Base-by-base conservation (phyloP, 257 asterid genomes). In the Haberlea rhodopensis region DNA sequence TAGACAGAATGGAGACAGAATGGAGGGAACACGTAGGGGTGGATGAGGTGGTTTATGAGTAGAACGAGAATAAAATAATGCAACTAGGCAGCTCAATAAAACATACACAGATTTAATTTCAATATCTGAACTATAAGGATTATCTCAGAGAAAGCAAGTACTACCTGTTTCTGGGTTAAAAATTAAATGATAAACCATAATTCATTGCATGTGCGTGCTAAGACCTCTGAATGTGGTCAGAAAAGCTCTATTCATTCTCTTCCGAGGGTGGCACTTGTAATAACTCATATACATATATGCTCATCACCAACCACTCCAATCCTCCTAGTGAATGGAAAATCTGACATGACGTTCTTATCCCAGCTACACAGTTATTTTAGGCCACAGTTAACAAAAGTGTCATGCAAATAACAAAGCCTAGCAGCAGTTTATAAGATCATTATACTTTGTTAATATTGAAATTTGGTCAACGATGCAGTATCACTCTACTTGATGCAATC, bases 11-110 rank as follows among this genome's bases (percentile, higher is more conserved):
- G n/a, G n/a, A n/a, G n/a, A n/a, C n/a, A n/a, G n/a, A n/a, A 57
- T 1, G 53, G 71, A 37, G 25, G 15, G 3, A 8, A 43, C 51
- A 29, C 37, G 1, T 2, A 3, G 20, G 69, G 16, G 20, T 1
- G n/a, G n/a, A n/a, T 1, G 18, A 8, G 15, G n/a, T 15, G 19
- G 32, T 10, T 51, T 7, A 13, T 43, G 8, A 57, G 9, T 20
- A 37, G 32, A 28, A 25, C 23, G 4, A 60, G 32, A 56, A 15
- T 5, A 60, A 2, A 21, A 10, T 11, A 20, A 66, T 46, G 18
- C 57, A 55, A 66, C 37, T 20, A 7, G 40, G 57, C 18, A 73
- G 34, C 34, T 37, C 28, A 5, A 62, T 22, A 53, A 62, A 58
- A 65, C 29, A 32, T 13, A 43, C 51, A 43, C 51, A 16, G 19